Base-by-base conservation (phyloP, 768 basidiomycete genomes). In the Pluteus cervinus region DNA sequence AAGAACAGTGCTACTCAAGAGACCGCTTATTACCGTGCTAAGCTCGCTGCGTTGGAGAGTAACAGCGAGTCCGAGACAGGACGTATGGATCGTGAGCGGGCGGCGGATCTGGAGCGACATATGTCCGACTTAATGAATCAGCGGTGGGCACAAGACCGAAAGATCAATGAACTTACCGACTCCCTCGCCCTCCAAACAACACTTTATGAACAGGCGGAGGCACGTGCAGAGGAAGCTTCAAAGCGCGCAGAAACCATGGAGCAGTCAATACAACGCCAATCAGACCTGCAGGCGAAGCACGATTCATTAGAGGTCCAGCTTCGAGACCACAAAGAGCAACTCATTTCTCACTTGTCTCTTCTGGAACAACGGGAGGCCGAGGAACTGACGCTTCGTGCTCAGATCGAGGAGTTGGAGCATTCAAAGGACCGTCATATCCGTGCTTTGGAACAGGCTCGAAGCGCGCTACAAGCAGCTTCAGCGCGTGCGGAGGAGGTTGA, bases 11-110 rank as follows among this genome's bases (percentile, higher is more conserved):
- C 96, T 1, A 62, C 86, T 6, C 89, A 98, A 58, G 96, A 99
- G 60, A 86, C 93, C 2, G 89, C 92, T 1, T 97, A 86, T 63
- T 96, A 92, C 56, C 88, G 93, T 34, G 88, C 93, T 32, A 97
- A 98, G 62, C 66, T 94, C n/a, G 74, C 80, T 3, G 91, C 94
- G 1, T 61, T 89, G 35, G 96, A 98, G 55, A 62, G 74, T 1
- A 69, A 74, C 29, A 74, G 78, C 12, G 73, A 81, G 7, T 53
- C 62, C 5, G 92, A 94, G 23, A 52, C 79, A 2, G 61, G 68
- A 22, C 79, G 79, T 20, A 54, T 93, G 5, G 92, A 96, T 46
- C 77, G 80, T 8, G 85, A 90, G 34, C 86, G 91, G 24, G 60
- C 81, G 14, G 53, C 67, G 12, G 81, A 86, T 25, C 71, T 94